phyloP scores from a whole-genome alignment of 495 filamentous ascomycete genomes.

The Daldinia caldariorum region DNA sequence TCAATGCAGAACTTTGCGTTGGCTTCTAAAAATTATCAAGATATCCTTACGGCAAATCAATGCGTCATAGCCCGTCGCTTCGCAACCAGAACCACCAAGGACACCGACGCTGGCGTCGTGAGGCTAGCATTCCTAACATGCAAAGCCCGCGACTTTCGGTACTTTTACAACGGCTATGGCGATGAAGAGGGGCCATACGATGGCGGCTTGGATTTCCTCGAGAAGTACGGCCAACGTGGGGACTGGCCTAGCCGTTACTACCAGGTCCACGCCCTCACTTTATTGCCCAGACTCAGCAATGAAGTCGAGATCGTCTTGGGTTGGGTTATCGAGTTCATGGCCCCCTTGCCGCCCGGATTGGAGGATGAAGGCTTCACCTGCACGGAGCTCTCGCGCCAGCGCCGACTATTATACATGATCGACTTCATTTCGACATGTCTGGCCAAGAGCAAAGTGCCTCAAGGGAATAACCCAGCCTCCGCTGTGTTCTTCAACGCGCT shows the following conservation, averaged over 20 bases:
- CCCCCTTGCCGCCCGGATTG: not conserved
- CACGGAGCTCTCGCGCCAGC: constrained; percentile 14
- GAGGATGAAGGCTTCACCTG: not conserved
- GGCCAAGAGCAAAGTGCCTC: too few species aligned
- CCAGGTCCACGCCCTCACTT: not conserved
- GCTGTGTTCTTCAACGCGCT: not conserved
- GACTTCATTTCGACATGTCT: not conserved
- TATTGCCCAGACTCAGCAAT: not conserved
- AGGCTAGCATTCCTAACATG: constrained; percentile 22
- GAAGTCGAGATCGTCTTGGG: constrained; percentile 4
- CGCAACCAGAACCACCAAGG: not conserved
- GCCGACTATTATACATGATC: constrained; percentile 7
- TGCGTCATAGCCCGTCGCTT: constrained; percentile 1
- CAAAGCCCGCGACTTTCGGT: not conserved
- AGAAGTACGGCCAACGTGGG: constrained; percentile 1
- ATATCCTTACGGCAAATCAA: not conserved
- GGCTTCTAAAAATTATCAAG: not conserved
- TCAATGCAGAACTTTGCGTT: not conserved
- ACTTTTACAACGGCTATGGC: too few species aligned
- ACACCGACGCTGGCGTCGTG: constrained; percentile 9
- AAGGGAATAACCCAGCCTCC: too few species aligned
- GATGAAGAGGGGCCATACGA: too few species aligned
- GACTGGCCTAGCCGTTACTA: not conserved
- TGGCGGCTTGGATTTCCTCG: not conserved
- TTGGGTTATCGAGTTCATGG: constrained; percentile 3